Evolutionary conservation across 2,329 filamentous ascomycete genomes (phyloP), one percentile per base, ranked within the genome.

Genomic region (Hysterium pulicare): DNA sequence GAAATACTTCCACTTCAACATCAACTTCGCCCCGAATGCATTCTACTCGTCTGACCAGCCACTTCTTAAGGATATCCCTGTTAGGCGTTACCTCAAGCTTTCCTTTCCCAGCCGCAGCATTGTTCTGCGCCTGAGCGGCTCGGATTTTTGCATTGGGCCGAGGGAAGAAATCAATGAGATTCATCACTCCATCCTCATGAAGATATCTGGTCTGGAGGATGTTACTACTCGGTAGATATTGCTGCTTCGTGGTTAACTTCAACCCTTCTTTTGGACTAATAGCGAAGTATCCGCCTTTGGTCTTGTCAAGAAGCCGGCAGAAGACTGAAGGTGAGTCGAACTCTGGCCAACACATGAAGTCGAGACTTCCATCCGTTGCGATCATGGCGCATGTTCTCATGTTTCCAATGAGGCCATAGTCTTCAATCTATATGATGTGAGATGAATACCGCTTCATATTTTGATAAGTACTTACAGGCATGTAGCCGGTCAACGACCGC

Each of bases 271-370:
- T 73, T 17, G 72, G 71, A 11, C 50, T 57, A 51, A 90, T 84
- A 50, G 75, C 81, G 64, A 87, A 89, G 61, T 84, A 79, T 0
- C 86, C 86, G 19, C 86, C 86, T 58, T 84, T 87, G 53, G 85
- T 71, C 57, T 86, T 84, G 66, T 90, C 86, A 2, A 90, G 68
- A 13, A 90, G 73, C 31, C 85, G 79, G 57, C 84, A 87, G 61
- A 90, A 90, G 38, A 90, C 68, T 0, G 83, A 83, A 0, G 86
- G 85, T 5, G 85, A 88, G 63, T 90, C 86, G 59, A 90, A 90
- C 51, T 87, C 81, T 3, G 85, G 86, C 81, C 84, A 90, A 64
- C 84, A 89, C 83, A 89, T 86, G 54, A 82, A 87, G 59, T 88
- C 86, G 44, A 90, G 66, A 50, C 83, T 84, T 19, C 85, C 85